Conservation (phyloP, 2,329 filamentous ascomycete species). For the Tolypocladium tundrense region DNA sequence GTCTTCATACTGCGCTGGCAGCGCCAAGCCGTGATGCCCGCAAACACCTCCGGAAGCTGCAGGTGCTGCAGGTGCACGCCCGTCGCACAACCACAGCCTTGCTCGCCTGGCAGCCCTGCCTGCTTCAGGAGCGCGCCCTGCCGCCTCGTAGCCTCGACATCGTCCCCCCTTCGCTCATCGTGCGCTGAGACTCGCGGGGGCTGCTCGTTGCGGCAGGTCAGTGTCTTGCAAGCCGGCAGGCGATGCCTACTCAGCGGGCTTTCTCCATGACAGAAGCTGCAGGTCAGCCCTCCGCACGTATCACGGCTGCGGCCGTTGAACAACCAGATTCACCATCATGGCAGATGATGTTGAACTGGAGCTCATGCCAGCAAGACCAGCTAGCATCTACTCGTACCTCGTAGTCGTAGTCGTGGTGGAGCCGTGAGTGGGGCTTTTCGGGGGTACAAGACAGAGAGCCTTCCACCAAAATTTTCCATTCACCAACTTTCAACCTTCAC, state of each 20-base stretch:
- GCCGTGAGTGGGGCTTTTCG: neutral
- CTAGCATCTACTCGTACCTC: no score
- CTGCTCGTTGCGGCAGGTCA: neutral
- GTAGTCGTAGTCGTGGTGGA: neutral
- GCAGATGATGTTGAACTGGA: neutral
- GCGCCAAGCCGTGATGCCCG: constrained; percentile 22
- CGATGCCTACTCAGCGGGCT: neutral
- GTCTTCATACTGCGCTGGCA: constrained; percentile 17
- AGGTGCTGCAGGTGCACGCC: constrained; percentile 31
- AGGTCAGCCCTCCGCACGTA: neutral
- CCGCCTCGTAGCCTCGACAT: constrained; percentile 17
- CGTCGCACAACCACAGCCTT: constrained; percentile 20
- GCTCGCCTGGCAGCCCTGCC: constrained; percentile 11
- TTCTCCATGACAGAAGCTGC: neutral
- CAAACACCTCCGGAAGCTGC: constrained; percentile 28
- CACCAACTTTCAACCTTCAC: neutral
- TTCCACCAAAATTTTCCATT: neutral
- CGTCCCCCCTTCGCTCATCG: constrained; percentile 14
- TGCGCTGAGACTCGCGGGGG: neutral
- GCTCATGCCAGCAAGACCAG: neutral
- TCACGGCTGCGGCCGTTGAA: neutral
- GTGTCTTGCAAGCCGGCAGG: neutral
- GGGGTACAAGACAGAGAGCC: neutral
- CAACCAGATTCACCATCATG: neutral
- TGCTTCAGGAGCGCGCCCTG: constrained; percentile 15